Evolutionary conservation across 2,329 filamentous ascomycete species (phyloP).

Genomic region (Botrytis squamosa): DNA sequence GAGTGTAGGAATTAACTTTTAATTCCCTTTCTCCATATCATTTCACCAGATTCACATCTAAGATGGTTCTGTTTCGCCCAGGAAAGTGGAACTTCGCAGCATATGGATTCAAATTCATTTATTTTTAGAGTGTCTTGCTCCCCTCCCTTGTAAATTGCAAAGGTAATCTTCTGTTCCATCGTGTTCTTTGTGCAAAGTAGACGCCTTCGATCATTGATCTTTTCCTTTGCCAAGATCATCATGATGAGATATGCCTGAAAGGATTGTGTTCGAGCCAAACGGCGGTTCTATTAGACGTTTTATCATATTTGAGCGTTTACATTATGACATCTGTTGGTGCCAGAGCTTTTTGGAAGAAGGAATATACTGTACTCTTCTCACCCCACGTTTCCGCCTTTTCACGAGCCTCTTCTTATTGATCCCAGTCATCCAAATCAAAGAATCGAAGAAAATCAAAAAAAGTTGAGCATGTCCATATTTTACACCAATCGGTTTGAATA

Average conservation of each 20-base stretch:
- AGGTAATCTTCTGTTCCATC: neutral
- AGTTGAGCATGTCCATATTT: neutral
- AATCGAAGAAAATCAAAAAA: neutral
- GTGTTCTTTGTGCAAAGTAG: neutral
- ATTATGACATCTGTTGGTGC: slow-evolving; percentile 10
- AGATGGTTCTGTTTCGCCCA: slow-evolving; percentile 12
- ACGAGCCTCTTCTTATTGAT: neutral
- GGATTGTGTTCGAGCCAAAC: neutral
- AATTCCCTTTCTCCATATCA: slow-evolving; percentile 7
- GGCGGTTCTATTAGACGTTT: slow-evolving; percentile 6
- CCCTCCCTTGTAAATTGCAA: neutral
- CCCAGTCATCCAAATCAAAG: neutral
- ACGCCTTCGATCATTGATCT: neutral
- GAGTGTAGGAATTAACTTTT: neutral
- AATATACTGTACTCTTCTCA: slow-evolving; percentile 2
- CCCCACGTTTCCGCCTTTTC: slow-evolving; percentile 16
- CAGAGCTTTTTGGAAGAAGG: slow-evolving; percentile 6
- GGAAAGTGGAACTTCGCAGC: slow-evolving; percentile 3
- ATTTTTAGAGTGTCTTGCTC: slow-evolving; percentile 17
- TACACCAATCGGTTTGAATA: neutral
- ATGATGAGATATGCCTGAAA: neutral
- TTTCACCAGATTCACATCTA: slow-evolving; percentile 12
- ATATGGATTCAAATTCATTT: slow-evolving; percentile 15
- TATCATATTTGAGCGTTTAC: slow-evolving; percentile 8
- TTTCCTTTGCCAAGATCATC: neutral